Evolutionary conservation across 192 early-diverging fungal species (phyloP).

Genomic region (Fimicolochytrium jonesii): DNA sequence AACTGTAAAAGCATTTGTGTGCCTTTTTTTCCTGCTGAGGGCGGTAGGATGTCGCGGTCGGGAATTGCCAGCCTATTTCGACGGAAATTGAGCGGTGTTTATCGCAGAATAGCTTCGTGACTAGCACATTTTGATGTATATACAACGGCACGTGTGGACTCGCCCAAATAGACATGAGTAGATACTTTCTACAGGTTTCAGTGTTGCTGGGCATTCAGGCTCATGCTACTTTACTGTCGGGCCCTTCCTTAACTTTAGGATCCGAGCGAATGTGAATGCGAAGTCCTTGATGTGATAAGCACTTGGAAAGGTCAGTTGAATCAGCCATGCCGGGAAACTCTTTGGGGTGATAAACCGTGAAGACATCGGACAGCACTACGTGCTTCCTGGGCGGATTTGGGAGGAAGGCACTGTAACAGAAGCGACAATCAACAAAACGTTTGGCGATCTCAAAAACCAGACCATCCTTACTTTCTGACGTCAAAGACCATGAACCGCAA

Average conservation of each 20-base stretch:
- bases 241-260: background rate
- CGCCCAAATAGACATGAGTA: too few species aligned
- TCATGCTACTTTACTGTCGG: too few species aligned
- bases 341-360: conserved; percentile 39
- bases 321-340: conserved; percentile 40
- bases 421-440: conserved; percentile 5
- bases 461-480: conserved; percentile 17
- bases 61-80: too few species aligned
- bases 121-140: too few species aligned
- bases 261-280: conserved; percentile 33
- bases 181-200: too few species aligned
- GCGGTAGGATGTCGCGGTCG: too few species aligned
- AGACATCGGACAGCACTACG: conserved; percentile 26
- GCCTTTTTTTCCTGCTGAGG: too few species aligned
- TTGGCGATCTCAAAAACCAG: background rate
- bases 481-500: conserved; percentile 39
- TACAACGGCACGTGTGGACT: too few species aligned
- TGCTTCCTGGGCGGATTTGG: conserved; percentile 11
- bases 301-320: conserved; percentile 32
- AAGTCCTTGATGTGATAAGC: conserved; percentile 37
- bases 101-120: too few species aligned
- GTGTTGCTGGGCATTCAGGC: too few species aligned
- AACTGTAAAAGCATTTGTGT: too few species aligned
- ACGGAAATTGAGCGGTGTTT: too few species aligned
- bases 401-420: background rate